Base-by-base conservation (phyloP, 2,329 filamentous ascomycete species). In the Aspergillus sergii region DNA sequence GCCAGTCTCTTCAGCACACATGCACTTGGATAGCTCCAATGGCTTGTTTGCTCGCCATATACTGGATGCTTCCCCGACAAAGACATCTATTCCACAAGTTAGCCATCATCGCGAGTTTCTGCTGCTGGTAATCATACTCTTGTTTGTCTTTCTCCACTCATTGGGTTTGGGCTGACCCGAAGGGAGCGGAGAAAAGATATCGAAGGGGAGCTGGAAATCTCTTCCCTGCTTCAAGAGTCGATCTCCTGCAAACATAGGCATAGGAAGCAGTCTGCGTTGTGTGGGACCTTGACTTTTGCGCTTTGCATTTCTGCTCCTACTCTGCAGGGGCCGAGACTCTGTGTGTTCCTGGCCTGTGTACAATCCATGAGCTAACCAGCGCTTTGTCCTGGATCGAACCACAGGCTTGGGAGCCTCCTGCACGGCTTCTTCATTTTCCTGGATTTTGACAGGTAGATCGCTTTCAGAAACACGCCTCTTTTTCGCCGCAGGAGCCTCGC, bases 81-180 rank as follows among this genome's bases (percentile, higher is more conserved):
- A 96, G 23, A 94, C 91, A 79, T 98, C 92, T 96, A 68, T 10
- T 55, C n/a, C 26, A 26, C 21, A 60, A 21, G 70, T 82, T 72
- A 79, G 80, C 55, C 51, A 69, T 62, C 11, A 16, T 39, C 21
- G 32, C 14, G 21, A 26, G 32, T 39, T 32, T 30, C 4, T 3
- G 39, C 4, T 6, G n/a, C 60, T 43, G 46, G 43, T 50, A 23
- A 50, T 79, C 90, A 82, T 83, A 96, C 92, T 98, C 79, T 91
- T 95, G 67, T 93, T 94, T 70, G 95, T 90, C 76, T 94, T 94
- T 69, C 89, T 89, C 91, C 94, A 99, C 71, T 96, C 93, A 69
- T 96, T 90, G 0, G 94, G 94, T 78, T 96, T 97, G 28, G 93
- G 92, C 74, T 97, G 92, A 57, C 91, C 93, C 1, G 89, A 88